Percentiles rank a stretch among this genome's conserved stretches.
Evolutionary conservation across 805 yeast species (phyloP).

Genomic region (Ogataea polymorpha): DNA sequence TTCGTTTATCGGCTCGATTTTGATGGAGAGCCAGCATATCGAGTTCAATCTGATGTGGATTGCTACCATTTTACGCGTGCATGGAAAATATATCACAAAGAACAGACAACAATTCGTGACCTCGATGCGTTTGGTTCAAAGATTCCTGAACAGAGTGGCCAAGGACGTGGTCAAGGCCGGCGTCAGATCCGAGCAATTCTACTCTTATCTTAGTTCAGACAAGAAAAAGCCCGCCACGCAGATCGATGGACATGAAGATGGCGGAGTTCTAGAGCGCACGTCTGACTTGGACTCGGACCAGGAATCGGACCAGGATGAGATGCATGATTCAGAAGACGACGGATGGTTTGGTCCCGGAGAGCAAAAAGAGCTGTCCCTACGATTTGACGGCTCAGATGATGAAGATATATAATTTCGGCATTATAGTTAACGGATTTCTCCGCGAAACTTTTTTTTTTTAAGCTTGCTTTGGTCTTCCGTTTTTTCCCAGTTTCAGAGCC

Average conservation of each 20-base stretch:
- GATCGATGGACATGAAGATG: too few relatives aligned
- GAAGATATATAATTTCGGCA: conserved; percentile 21
- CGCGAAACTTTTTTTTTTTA: background rate
- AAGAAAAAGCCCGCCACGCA: background rate
- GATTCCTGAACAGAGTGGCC: conserved; percentile 70
- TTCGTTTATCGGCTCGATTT: conserved; percentile 62
- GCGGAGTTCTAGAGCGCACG: too few relatives aligned
- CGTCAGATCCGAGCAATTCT: conserved; percentile 51
- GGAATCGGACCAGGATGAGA: conserved; percentile 25
- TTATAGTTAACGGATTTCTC: background rate
- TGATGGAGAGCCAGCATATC: conserved; percentile 72
- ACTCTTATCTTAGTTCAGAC: conserved; percentile 44
- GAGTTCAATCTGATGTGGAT: conserved; percentile 87
- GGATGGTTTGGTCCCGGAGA: conserved; percentile 37
- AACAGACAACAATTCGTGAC: conserved; percentile 63
- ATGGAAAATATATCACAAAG: conserved; percentile 69
- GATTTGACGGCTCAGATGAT: conserved; percentile 33
- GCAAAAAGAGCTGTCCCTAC: conserved; percentile 29
- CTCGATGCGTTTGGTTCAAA: conserved; percentile 64
- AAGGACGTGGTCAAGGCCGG: conserved; percentile 64
- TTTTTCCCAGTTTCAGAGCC: background rate
- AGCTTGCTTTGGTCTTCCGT: background rate
- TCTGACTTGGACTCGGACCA: conserved; percentile 21
- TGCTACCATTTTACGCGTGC: conserved; percentile 59
- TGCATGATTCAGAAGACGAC: conserved; percentile 31